Base-by-base conservation (phyloP, 164 flowering plant species). In the Vitis amurensis region DNA sequence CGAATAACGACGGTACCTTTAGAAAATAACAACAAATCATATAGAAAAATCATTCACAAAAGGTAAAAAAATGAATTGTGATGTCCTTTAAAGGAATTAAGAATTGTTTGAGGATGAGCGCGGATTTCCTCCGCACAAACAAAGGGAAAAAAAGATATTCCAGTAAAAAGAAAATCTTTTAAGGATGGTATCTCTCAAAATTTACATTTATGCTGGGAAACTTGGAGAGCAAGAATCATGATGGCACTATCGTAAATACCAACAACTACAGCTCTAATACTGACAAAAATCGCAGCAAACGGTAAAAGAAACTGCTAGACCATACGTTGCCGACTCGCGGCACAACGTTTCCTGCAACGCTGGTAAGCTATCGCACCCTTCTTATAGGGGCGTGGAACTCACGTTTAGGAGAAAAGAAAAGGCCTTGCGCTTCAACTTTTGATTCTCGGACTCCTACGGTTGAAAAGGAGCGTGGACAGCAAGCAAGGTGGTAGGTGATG, bases 251-350 rank as follows among this genome's bases (percentile, higher is more conserved):
- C 4, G 56, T 53, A 53, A 53, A 53, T 53, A 11, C 2, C n/a
- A 5, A 12, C 7, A 53, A 53, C 15, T 53, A 56, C 11, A 8
- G 59, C 27, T 10, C 10, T 17, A 56, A 19, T 16, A 7, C 16
- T 2, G 59, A 56, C 59, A 56, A 17, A 56, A 19, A 56, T 17
- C 16, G 59, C 59, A 1, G 59, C 11, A 56, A 7, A 16, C 29
- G 7, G 16, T 19, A 13, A 4, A n/a, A n/a, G 58, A 55, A 55
- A 16, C 23, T 56, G 63, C 63, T 29, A 1, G 49, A 61, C 17
- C 10, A 44, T 71, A 47, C 63, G 73, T 27, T 56, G 63, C 68
- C 73, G 73, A 19, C 29, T 64, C 64, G 74, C 74, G 68, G 37
- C 69, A 68, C 68, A 52, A 17, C 63, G 53, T 57, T 68, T 68